Evolutionary conservation across 768 basidiomycete species (phyloP).

Genomic region (Cubamyces sp.): DNA sequence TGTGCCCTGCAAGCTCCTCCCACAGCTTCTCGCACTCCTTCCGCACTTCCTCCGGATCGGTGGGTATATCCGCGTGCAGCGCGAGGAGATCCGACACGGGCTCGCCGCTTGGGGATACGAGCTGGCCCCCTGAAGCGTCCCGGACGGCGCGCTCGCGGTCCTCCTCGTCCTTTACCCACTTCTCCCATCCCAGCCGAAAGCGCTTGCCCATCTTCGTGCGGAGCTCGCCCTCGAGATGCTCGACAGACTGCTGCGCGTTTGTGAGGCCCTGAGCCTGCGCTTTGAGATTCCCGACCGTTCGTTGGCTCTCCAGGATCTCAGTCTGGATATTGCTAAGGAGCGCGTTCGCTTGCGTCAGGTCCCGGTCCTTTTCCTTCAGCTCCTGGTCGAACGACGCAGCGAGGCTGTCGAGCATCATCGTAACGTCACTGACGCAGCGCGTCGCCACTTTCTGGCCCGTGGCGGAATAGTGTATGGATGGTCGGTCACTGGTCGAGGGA

Average conservation of each 20-base stretch:
- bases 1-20: constrained; percentile 65
- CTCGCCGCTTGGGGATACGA: constrained; percentile 45
- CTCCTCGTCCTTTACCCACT: constrained; percentile 89
- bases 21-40: constrained; percentile 62
- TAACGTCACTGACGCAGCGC: constrained; percentile 81
- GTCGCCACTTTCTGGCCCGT: constrained; percentile 87
- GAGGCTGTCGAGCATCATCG: constrained; percentile 83
- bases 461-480: constrained; percentile 82
- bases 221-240: constrained; percentile 67
- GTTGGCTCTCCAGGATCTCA: constrained; percentile 86
- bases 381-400: constrained; percentile 92
- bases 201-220: constrained; percentile 77
- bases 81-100: constrained; percentile 57
- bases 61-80: constrained; percentile 60
- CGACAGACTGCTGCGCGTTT: constrained; percentile 60
- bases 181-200: constrained; percentile 89
- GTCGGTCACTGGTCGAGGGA: constrained; percentile 46
- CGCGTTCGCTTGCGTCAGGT: constrained; percentile 87
- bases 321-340: constrained; percentile 84
- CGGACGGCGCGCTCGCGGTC: constrained; percentile 71
- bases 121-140: constrained; percentile 61
- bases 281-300: constrained; percentile 71
- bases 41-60: constrained; percentile 56
- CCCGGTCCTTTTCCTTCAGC: constrained; percentile 87
- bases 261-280: constrained; percentile 67